Evolutionary conservation across 2,329 filamentous ascomycete species (phyloP), one percentile per base, ranked within the genome.

Genomic region (Colletotrichum simmondsii): DNA sequence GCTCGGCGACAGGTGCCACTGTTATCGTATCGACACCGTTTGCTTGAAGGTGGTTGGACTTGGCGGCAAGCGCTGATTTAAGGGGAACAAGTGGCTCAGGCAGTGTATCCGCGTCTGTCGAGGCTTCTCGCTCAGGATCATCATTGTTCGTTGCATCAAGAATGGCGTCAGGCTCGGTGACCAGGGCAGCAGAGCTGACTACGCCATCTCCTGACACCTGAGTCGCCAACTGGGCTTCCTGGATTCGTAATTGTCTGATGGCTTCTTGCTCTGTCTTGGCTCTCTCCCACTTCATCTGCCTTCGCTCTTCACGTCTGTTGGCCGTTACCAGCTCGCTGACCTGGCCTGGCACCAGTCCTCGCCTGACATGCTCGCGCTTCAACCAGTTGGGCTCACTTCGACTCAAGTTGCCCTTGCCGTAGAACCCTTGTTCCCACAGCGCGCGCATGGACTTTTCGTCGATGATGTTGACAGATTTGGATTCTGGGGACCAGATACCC

Each of bases 361-460:
- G 88, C 63, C 92, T 89, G 32, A 92, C 91, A 81, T 94, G 93
- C 82, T 98, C 95, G 75, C 93, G 89, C 75, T 94, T 93, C 63
- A 98, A 83, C 97, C 97, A 99, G 77, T 92, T 97, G 3, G 96
- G 96, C 81, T 99, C 96, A 86, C 95, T 98, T 77, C 97, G 91
- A 85, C 95, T 98, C 71, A 98, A 86, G 77, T 87, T 96, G 57
- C 97, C 97, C 82, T 98, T 98, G 60, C 97, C 97, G 82, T 96
- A 99, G 83, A 99, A 99, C 5, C 97, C 97, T 85, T 97, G 94
- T 82, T 98, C 94, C 97, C 97, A 99, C 28, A 99, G 83, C 1
- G 92, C 94, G 67, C 93, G 89, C 74, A 97, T 92, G 4, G 94
- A 92, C 68, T 88, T 87, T 30, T 91, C 86, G 80, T 98, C 93